Conservation (phyloP, 768 basidiomycete species). For the Agaricus subrufescens region DNA sequence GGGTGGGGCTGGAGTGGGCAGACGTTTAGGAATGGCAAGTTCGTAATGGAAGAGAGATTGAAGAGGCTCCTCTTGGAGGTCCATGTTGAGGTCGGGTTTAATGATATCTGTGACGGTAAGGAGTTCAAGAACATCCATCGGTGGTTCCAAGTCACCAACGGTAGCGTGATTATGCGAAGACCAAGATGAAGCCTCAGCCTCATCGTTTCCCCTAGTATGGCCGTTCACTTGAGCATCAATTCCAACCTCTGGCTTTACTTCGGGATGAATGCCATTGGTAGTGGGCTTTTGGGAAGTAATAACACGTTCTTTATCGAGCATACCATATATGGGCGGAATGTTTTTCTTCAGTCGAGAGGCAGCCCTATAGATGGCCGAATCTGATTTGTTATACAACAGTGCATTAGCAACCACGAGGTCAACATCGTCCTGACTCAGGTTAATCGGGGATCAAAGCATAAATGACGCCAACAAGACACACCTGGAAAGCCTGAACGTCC, state of each 20-base stretch:
- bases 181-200: not conserved
- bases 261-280: not conserved
- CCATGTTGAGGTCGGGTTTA: conserved; percentile 46
- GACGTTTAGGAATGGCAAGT: conserved; percentile 55
- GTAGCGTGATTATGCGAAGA: conserved; percentile 6
- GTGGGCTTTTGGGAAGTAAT: not conserved
- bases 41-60: conserved; percentile 67
- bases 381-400: conserved; percentile 75
- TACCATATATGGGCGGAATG: conserved; percentile 34
- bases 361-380: conserved; percentile 63
- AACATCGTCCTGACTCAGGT: conserved; percentile 60
- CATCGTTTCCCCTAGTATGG: not conserved
- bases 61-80: conserved; percentile 56
- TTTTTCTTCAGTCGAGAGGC: conserved; percentile 57
- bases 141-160: conserved; percentile 75
- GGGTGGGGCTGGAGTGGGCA: conserved; percentile 50
- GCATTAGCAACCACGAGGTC: conserved; percentile 83
- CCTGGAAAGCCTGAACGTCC: conserved; percentile 71
- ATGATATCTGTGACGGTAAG: conserved; percentile 51
- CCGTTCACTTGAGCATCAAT: not conserved
- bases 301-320: conserved; percentile 30
- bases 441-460: not conserved
- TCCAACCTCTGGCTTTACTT: not conserved
- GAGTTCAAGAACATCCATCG: conserved; percentile 50
- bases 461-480: conserved; percentile 19